Conservation (phyloP, 768 basidiomycete species). For the Collybiopsis luxurians region DNA sequence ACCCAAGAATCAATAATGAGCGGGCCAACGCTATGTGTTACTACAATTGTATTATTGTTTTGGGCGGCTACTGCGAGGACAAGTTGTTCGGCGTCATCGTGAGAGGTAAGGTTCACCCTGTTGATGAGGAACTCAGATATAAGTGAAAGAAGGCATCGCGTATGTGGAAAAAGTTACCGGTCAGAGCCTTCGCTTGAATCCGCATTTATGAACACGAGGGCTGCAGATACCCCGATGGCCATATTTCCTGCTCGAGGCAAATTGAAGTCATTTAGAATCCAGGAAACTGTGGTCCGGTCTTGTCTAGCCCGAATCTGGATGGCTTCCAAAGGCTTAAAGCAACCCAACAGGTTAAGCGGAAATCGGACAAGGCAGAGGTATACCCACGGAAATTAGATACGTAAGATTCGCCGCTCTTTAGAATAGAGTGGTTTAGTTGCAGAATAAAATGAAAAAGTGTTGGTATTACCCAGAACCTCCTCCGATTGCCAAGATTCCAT, state of each 20-base stretch:
- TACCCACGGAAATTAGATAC: constrained; percentile 70
- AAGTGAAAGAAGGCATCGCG: neutral
- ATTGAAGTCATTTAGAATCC: constrained; percentile 72
- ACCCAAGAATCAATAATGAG: constrained; percentile 66
- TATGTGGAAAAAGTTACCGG: constrained; percentile 33
- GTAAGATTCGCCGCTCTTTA: constrained; percentile 73
- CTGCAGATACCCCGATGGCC: constrained; percentile 52
- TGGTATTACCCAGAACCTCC: constrained; percentile 87
- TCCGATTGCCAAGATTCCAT: constrained; percentile 82
- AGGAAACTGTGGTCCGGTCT: constrained; percentile 64
- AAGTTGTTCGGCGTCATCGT: constrained; percentile 70
- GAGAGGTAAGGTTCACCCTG: constrained; percentile 67
- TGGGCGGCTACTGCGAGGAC: constrained; percentile 64
- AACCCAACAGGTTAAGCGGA: neutral
- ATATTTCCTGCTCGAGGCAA: constrained; percentile 44
- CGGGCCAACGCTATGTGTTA: constrained; percentile 63
- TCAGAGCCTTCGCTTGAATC: constrained; percentile 87
- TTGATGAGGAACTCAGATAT: constrained; percentile 1
- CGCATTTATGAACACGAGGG: constrained; percentile 78
- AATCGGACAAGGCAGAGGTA: neutral
- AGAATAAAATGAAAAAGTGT: too few species aligned
- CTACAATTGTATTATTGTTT: constrained; percentile 71
- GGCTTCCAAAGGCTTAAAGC: constrained; percentile 67
- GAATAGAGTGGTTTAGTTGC: too few species aligned
- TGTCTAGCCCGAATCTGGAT: constrained; percentile 68